Conservation (phyloP, 345 rosid species). For the Sonneratia caseolaris region DNA sequence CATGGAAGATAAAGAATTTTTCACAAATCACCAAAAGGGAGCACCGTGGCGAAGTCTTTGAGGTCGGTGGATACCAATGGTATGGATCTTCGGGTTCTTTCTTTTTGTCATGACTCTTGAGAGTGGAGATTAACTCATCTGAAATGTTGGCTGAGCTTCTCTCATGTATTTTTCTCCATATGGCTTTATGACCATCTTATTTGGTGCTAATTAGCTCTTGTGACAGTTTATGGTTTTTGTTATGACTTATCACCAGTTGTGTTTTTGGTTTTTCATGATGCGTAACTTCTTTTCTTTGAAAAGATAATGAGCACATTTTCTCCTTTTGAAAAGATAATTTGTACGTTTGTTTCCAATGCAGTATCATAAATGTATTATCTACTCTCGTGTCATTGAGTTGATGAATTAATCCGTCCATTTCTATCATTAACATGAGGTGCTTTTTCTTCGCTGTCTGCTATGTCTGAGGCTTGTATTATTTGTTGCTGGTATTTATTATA, state of each 20-base stretch:
- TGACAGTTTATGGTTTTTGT: background rate
- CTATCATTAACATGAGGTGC: background rate
- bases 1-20: constrained; percentile 90
- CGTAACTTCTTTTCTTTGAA: background rate
- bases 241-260: background rate
- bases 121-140: background rate
- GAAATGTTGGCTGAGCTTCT: background rate
- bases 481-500: background rate
- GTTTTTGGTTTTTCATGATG: background rate
- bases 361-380: background rate
- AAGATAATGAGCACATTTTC: background rate
- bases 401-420: background rate
- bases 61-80: constrained; percentile 92
- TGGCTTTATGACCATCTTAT: background rate
- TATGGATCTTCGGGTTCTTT: constrained; percentile 17
- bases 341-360: background rate
- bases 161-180: background rate
- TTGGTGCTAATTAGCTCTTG: background rate
- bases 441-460: background rate
- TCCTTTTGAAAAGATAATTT: background rate
- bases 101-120: background rate
- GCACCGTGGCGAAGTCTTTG: constrained; percentile 68
- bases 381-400: background rate
- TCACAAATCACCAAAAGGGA: constrained; percentile 77
- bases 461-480: background rate